Evolutionary conservation across 192 early-diverging fungal species (phyloP), one percentile per base, ranked within the genome.

Genomic region (Coemansia sp.): DNA sequence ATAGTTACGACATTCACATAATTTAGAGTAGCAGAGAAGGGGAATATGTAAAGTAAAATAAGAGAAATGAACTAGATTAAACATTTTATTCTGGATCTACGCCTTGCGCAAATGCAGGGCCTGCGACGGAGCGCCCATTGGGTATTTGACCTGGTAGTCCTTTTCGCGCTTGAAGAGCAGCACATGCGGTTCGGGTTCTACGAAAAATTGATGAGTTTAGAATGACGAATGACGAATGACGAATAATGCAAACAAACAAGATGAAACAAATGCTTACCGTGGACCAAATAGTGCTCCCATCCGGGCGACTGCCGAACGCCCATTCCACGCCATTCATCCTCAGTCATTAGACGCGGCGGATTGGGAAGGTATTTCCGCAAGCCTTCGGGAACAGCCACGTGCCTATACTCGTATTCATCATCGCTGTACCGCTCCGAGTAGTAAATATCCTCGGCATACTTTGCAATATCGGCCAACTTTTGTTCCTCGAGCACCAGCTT

Each of bases 391-490:
- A 82, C 25, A 34, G 74, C 72, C 25, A 82, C 79, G 15, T 82
- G 79, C 26, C 79, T 59, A 54, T 82, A 82, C 65, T 75, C 74
- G 22, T 42, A 69, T 11, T 69, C 66, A 22, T 82, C 79, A 20
- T 82, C 79, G 28, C 40, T 57, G 67, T 82, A 82, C n/a, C 74
- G 74, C 11, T 75, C 69, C 4, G 79, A 82, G 50, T 82, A 82
- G 49, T 58, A 66, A 15, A 82, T 82, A 4, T 75, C 72, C 2
- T 57, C 60, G 0, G 63, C 15, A 57, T 71, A 76, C 31, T 82
- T 61, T 20, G 26, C 21, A 14, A 76, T 64, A 19, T 82, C 79
- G 2, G 28, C 20, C 47, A 28, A 11, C 59, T 49, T 54, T 36
- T 78, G 70, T n/a, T 69, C 56, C 52, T 72, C 79, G 8, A 38